These are phyloP conservation scores for Pinus tabuliformis DNA, from an alignment of 75 land plant genomes.

Conservation along the genomic window DNA sequence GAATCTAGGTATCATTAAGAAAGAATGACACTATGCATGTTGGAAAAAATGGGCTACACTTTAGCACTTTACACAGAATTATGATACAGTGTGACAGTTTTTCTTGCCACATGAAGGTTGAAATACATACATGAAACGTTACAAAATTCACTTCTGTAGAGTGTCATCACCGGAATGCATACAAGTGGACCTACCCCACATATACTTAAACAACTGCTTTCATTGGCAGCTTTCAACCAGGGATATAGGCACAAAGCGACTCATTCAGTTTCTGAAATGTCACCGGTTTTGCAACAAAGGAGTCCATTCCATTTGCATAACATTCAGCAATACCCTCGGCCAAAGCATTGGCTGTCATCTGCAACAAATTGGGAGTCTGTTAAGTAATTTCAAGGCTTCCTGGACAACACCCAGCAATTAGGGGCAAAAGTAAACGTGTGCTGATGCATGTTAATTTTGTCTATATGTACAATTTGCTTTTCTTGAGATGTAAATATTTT, in stretches of 20 bases:
- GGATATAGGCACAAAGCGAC: constrained; percentile 46
- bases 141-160: not conserved
- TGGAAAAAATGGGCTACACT: constrained; percentile 9
- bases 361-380: constrained; percentile 17
- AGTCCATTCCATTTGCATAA: constrained; percentile 80
- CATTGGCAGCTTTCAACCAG: constrained; percentile 19
- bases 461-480: too few species aligned
- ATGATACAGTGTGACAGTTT: constrained; percentile 6
- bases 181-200: not conserved
- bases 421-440: too few species aligned
- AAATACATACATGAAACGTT: constrained; percentile 3
- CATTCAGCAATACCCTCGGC: constrained; percentile 75
- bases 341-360: constrained; percentile 90
- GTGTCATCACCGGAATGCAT: not conserved
- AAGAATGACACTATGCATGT: constrained; percentile 1
- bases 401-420: too few species aligned
- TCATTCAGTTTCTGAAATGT: constrained; percentile 71
- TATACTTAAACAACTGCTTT: constrained; percentile 42
- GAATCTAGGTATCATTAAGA: not conserved
- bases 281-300: constrained; percentile 77
- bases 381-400: not conserved
- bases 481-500: too few species aligned
- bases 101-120: constrained; percentile 11
- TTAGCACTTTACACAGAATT: constrained; percentile 5
- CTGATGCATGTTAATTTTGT: too few species aligned